These are phyloP conservation scores for Edaphochlamys debaryana DNA, from an alignment of 139 green algal genomes.

Conservation along the genomic window DNA sequence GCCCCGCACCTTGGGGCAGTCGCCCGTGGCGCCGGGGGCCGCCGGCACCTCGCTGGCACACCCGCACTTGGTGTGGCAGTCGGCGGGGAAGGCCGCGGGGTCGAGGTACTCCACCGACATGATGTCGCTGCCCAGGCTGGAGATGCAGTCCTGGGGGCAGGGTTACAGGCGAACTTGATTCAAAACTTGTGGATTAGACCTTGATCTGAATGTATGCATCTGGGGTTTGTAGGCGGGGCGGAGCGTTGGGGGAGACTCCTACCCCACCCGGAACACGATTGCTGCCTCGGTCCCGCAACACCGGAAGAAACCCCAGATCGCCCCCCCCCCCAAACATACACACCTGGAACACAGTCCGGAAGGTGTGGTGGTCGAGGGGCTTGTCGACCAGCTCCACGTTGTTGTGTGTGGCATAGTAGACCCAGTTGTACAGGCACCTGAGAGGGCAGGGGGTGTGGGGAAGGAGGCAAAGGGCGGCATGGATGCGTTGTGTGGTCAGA, in stretches of 20 bases:
- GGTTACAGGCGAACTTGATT: too few species aligned
- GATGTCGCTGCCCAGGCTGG: not conserved
- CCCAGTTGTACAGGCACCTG: slow-evolving; percentile 26
- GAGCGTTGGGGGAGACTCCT: too few species aligned
- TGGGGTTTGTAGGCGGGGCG: too few species aligned
- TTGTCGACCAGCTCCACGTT: not conserved
- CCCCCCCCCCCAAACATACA: too few species aligned
- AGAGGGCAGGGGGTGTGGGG: too few species aligned
- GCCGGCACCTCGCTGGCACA: not conserved
- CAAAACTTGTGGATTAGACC: too few species aligned
- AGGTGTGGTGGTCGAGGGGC: slow-evolving; percentile 39
- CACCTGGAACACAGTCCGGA: slow-evolving; percentile 27
- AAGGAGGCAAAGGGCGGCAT: too few species aligned
- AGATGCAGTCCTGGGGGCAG: slow-evolving; percentile 32
- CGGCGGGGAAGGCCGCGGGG: slow-evolving; percentile 2
- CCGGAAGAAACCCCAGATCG: too few species aligned
- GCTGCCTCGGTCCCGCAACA: too few species aligned
- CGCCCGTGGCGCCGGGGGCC: not conserved
- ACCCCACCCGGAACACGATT: too few species aligned
- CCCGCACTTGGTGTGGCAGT: slow-evolving; percentile 22
- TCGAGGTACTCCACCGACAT: slow-evolving; percentile 13
- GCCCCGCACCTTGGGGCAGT: slow-evolving; percentile 1
- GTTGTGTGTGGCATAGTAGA: slow-evolving; percentile 29
- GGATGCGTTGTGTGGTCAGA: too few species aligned
- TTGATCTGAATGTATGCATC: too few species aligned